Conservation (phyloP, 192 early-diverging fungal genomes). For the Piromyces finnis region DNA sequence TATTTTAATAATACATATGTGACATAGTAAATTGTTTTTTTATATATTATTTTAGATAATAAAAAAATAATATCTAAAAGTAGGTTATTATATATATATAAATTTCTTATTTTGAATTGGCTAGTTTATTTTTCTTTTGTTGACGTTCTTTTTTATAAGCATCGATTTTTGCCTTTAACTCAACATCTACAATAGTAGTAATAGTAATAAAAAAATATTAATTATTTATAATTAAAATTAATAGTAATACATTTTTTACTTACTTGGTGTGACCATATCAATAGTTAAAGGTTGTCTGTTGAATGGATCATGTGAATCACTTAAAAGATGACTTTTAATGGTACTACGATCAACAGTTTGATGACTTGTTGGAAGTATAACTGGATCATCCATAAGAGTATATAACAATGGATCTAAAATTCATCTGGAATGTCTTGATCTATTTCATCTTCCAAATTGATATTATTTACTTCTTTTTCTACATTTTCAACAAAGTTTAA, state of each 20-base stretch:
- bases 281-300: constrained; percentile 76
- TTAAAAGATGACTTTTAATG: constrained; percentile 73
- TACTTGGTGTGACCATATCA: constrained; percentile 71
- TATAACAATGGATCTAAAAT: constrained; percentile 72
- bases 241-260: too few relatives aligned
- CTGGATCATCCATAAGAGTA: constrained; percentile 86
- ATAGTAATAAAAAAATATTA: constrained; percentile 5
- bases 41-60: too few relatives aligned
- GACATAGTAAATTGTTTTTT: too few relatives aligned
- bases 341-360: constrained; percentile 70
- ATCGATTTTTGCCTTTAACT: constrained; percentile 27
- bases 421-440: constrained; percentile 72
- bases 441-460: constrained; percentile 48
- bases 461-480: constrained; percentile 42
- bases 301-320: constrained; percentile 80
- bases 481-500: constrained; percentile 51
- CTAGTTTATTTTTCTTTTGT: too few relatives aligned
- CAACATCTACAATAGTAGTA: constrained; percentile 28
- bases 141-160: background rate
- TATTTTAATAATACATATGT: too few relatives aligned
- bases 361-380: constrained; percentile 67
- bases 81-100: too few relatives aligned
- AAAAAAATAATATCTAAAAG: too few relatives aligned
- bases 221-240: too few relatives aligned
- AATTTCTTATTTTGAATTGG: too few relatives aligned